These are phyloP conservation scores for Sporisorium exsertum DNA, from an alignment of 1,284 basidiomycete genomes.

Conservation along the genomic window DNA sequence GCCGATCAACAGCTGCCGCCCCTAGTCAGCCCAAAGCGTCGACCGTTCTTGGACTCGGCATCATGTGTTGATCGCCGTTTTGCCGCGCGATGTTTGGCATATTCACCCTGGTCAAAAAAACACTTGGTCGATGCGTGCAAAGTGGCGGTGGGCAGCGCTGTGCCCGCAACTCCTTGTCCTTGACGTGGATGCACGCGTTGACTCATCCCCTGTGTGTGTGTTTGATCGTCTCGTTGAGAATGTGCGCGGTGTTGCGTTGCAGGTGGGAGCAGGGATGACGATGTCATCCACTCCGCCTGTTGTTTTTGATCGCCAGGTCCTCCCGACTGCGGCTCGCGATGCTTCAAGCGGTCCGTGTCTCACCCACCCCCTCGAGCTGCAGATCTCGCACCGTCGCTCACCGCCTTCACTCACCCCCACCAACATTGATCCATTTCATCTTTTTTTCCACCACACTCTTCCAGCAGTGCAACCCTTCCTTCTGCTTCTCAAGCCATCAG, in stretches of 20 bases:
- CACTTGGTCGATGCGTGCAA: too few species aligned
- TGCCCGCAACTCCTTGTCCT: too few species aligned
- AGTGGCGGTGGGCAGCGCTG: too few species aligned
- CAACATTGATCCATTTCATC: background rate
- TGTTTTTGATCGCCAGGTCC: background rate
- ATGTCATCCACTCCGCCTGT: background rate
- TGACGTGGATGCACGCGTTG: too few species aligned
- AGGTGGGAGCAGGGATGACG: background rate
- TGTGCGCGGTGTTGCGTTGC: background rate
- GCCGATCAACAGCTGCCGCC: background rate
- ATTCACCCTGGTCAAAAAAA: too few species aligned
- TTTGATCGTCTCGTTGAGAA: background rate
- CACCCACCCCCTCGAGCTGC: background rate
- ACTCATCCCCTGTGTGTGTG: background rate
- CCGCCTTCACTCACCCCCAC: background rate
- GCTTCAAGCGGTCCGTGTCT: constrained; percentile 23
- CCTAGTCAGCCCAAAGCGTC: background rate
- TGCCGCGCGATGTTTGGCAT: too few species aligned
- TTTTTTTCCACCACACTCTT: background rate
- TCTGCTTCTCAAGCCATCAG: background rate
- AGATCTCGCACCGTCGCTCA: background rate
- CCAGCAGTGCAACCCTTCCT: background rate
- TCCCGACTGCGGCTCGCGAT: background rate
- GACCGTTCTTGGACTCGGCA: too few species aligned
- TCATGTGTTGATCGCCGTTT: background rate